These are phyloP conservation scores for Diplotaxis tenuifolia DNA, from an alignment of 345 rosid genomes.

Conservation along the genomic window DNA sequence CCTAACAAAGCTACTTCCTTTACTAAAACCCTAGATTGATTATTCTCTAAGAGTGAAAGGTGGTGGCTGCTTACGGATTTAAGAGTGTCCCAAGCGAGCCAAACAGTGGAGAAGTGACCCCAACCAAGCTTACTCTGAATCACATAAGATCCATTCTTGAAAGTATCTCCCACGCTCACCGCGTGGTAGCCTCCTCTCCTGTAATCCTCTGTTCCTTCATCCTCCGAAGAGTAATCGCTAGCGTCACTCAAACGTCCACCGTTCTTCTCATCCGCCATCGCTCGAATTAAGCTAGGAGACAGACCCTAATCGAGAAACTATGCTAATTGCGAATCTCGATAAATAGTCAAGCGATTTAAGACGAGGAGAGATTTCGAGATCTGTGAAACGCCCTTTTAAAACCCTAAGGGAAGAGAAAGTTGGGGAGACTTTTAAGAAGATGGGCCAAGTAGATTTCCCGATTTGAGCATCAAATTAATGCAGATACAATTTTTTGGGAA, in stretches of 20 bases:
- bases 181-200: conserved; percentile 46
- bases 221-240: conserved; percentile 78
- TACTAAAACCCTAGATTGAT: background rate
- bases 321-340: background rate
- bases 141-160: conserved; percentile 49
- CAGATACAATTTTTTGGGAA: background rate
- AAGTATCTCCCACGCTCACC: no score
- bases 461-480: conserved; percentile 14
- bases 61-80: background rate
- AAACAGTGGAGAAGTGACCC: conserved; percentile 94
- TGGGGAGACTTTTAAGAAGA: background rate
- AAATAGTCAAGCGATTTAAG: background rate
- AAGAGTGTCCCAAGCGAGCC: conserved; percentile 96
- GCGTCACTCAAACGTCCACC: conserved; percentile 47
- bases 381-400: conserved; percentile 15
- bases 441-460: background rate
- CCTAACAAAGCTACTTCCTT: background rate
- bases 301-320: conserved; percentile 2
- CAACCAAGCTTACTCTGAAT: conserved; percentile 94
- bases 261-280: conserved; percentile 65
- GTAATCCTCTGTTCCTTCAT: conserved; percentile 89
- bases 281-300: conserved; percentile 3
- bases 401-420: conserved; percentile 9
- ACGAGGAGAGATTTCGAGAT: conserved; percentile 4
- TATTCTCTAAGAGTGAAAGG: background rate